Base-by-base conservation (phyloP, 179 eudicot genomes). In the Beta corolliflora region DNA sequence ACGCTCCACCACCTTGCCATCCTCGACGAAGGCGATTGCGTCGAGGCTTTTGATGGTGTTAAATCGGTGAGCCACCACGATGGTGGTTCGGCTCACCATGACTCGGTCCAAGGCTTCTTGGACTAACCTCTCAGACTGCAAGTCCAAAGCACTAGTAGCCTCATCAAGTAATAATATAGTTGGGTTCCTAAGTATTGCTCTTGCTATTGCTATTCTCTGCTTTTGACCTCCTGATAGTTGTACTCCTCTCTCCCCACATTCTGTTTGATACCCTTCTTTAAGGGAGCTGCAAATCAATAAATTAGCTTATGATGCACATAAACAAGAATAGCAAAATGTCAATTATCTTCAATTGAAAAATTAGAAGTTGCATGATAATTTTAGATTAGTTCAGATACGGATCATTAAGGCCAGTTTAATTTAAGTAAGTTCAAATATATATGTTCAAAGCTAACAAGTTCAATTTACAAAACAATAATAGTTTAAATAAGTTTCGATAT, bases 151-250 rank as follows among this genome's bases (percentile, higher is more conserved):
- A 71, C 89, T 87, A 5, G 89, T 87, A 11, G 89, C 89, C 73
- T 87, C 89, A 79, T 87, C 89, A 25, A 87, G 86, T 12, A 87
- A 59, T 31, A 87, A 60, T 5, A 87, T 81, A 2, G 65, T 78
- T 1, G 89, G 89, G 72, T 83, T 85, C 5, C 89, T 18, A 9
- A 87, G 80, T 55, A 87, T 85, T 29, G 89, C 89, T 72, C 89
- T 80, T 44, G 89, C 89, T 59, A 87, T 87, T 59, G 89, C 88
- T 45, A 87, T 68, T 60, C 89, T 85, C 18, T 87, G 89, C 59
- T 85, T 87, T 78, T 87, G 89, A 14, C 89, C 89, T 63, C 89
- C 89, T 70, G 89, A 87, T 64, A 87, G 55, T 81, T 87, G 88
- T 31, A 85, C 84, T 78, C 89, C 89, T 75, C 88, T 75, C 41